Base-by-base conservation (phyloP, 176 grass and related monocot species). In the Olyra latifolia region DNA sequence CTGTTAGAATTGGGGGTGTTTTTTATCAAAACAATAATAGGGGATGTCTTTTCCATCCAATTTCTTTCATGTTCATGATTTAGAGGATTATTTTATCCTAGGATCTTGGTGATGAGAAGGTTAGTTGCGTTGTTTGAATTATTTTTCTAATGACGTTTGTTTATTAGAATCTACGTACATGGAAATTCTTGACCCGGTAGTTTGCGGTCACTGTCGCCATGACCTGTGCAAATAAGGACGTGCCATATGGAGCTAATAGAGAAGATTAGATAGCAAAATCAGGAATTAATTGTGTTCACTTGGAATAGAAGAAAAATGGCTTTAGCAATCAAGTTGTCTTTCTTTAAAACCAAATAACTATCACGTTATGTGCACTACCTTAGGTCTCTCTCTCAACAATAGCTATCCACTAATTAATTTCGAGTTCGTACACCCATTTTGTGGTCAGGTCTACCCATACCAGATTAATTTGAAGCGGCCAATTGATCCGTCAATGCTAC, bases 221-320 rank as follows among this genome's bases (percentile, higher is more conserved):
- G 60, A 45, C 40, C 23, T 61, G 12, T 10, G 5, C n/a, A 54
- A 15, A 29, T 24, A 42, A 80, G 49, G 64, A 56, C 24, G 19
- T 69, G 78, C 64, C 64, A 69, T 43, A 68, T 69, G 77, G 63
- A 69, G 48, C 63, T 42, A 43, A 20, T 8, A 24, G 13, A 67
- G 62, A 67, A 23, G 14, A 42, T 42, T 5, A 27, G 4, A 54
- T 7, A 39, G 0, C 20, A 22, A 54, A 54, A 7, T 27, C 12
- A 66, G 4, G 43, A 48, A 14, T 11, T 11, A 55, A 19, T 0
- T 35, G 19, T 15, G 1, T 59, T 59, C 23, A 27, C 56, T 59
- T 59, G 56, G 10, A 59, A 59, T 59, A 27, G 24, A 56, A 10
- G 4, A 22, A n/a, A 55, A 55, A 20, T 10, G 16, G 50, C 1